Evolutionary conservation across 305 asterid genomes (phyloP).

Genomic region (Euphrasia arctica): DNA sequence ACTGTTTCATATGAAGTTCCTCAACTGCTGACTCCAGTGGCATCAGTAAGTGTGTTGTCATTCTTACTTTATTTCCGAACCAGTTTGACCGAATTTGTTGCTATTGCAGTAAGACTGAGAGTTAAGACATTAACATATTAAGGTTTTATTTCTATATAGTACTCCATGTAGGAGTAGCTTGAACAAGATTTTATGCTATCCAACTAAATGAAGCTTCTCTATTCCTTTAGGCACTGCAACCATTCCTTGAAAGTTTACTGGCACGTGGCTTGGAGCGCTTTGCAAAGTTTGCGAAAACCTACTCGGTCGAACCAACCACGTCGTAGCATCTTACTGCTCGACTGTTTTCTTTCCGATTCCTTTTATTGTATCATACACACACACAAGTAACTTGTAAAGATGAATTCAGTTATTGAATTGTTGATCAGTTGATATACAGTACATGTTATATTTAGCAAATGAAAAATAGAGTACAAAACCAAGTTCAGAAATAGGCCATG

Average conservation of each 20-base stretch:
- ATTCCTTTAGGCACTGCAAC: conserved; percentile 66
- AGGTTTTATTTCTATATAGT: background rate
- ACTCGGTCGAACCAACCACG: conserved; percentile 44
- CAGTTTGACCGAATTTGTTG: background rate
- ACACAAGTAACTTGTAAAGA: conserved; percentile 22
- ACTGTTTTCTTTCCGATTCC: background rate
- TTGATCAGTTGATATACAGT: too few species aligned
- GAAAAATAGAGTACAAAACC: conserved; percentile 4
- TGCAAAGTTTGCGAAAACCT: conserved; percentile 53
- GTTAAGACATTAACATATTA: background rate
- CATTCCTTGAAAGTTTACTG: conserved; percentile 76
- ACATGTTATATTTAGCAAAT: too few species aligned
- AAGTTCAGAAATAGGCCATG: background rate
- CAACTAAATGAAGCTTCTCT: conserved; percentile 8
- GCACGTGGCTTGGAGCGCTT: conserved; percentile 58
- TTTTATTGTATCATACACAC: background rate
- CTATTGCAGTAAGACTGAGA: background rate
- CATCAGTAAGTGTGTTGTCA: conserved; percentile 58
- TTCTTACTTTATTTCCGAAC: background rate
- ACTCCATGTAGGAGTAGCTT: background rate
- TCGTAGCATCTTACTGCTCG: conserved; percentile 26
- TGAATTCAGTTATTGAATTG: background rate
- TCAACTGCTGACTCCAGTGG: conserved; percentile 78
- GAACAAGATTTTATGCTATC: background rate
- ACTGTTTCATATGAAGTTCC: conserved; percentile 93